Evolutionary conservation across 306 rosid genomes (phyloP).

Genomic region (Cucurbita ficifolia): DNA sequence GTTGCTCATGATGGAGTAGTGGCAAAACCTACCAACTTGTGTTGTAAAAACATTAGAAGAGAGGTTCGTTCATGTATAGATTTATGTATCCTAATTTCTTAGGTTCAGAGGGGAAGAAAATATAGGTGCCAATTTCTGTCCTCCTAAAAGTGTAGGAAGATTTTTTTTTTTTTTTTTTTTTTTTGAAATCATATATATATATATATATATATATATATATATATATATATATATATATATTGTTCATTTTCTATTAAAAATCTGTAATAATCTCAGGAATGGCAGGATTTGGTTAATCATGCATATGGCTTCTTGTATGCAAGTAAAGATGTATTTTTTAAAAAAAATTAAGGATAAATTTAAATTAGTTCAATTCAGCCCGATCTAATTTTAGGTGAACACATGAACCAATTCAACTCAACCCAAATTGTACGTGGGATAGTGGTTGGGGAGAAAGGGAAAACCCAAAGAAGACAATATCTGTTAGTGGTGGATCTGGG

Average conservation of each 20-base stretch:
- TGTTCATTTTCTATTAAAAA: background rate
- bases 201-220: no score
- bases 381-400: no score
- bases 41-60: constrained; percentile 5
- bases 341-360: no score
- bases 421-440: no score
- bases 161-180: background rate
- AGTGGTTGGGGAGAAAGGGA: no score
- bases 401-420: no score
- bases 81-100: constrained; percentile 10
- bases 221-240: no score
- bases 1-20: constrained; percentile 13
- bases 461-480: no score
- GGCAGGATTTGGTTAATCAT: background rate
- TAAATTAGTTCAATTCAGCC: no score
- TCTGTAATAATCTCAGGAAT: background rate
- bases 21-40: constrained; percentile 3
- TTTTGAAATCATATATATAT: background rate
- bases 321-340: background rate
- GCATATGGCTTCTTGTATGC: background rate
- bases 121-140: constrained; percentile 1
- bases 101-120: constrained; percentile 1
- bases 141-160: background rate
- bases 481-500: no score
- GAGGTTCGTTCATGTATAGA: constrained; percentile 5